phyloP scores from a whole-genome alignment of 805 yeast species.

The Candida silvatica region DNA sequence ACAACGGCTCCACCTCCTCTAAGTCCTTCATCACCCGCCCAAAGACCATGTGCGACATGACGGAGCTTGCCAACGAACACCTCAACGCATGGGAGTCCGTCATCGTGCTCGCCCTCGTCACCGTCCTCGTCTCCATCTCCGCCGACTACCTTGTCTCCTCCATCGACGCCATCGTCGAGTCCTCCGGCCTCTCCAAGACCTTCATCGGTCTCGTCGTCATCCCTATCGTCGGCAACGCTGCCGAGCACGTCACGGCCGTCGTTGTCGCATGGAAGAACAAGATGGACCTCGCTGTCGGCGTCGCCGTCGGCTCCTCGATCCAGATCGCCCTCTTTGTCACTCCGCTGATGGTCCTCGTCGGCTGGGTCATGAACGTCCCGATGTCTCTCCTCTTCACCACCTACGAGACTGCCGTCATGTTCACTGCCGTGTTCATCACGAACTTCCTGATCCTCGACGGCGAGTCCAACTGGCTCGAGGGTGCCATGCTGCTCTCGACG shows the following conservation, averaged over 20 bases:
- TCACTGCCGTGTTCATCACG: constrained; percentile 81
- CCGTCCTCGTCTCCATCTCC: constrained; percentile 76
- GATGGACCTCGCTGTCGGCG: constrained; percentile 96
- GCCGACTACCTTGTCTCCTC: constrained; percentile 94
- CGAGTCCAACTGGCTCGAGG: constrained; percentile 95
- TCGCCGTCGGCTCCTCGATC: constrained; percentile 91
- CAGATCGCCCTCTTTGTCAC: constrained; percentile 94
- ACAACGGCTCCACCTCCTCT: constrained; percentile 17
- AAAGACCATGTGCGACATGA: constrained; percentile 20
- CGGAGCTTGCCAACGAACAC: constrained; percentile 24
- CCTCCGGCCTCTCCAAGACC: constrained; percentile 85
- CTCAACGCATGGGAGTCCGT: constrained; percentile 50
- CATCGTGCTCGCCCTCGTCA: constrained; percentile 48
- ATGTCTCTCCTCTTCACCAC: constrained; percentile 90
- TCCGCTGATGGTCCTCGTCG: constrained; percentile 87
- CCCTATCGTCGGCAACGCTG: constrained; percentile 98
- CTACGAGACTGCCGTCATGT: constrained; percentile 88
- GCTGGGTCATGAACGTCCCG: constrained; percentile 89
- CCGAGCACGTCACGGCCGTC: constrained; percentile 96
- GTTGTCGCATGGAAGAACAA: constrained; percentile 92
- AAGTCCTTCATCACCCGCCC: constrained; percentile 21
- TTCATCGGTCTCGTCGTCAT: constrained; percentile 89
- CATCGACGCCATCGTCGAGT: constrained; percentile 79
- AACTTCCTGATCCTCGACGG: constrained; percentile 89
- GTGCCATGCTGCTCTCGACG: constrained; percentile 83